A percentile compares a stretch with the other conserved stretches of the same genome.
Evolutionary conservation across 108 stramenopile species (phyloP).

Genomic region (Cyclotella choctawhatcheeana): DNA sequence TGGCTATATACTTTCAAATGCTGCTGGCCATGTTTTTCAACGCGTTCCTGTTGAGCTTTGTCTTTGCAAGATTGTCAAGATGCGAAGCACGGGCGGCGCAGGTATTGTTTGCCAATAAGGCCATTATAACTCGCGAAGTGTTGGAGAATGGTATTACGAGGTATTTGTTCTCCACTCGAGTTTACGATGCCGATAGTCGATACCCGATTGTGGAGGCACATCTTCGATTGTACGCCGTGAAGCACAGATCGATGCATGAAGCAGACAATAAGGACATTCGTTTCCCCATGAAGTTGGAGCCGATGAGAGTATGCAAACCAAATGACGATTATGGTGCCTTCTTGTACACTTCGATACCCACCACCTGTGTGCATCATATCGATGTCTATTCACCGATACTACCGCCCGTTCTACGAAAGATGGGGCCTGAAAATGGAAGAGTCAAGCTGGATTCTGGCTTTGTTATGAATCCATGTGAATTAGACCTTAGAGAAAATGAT

Average conservation of each 20-base stretch:
- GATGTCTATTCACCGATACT: slow-evolving; percentile 59
- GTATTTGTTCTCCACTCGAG: slow-evolving; percentile 47
- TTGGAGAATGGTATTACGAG: slow-evolving; percentile 29
- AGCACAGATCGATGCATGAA: slow-evolving; percentile 23
- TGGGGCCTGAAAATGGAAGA: slow-evolving; percentile 31
- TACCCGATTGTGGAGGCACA: slow-evolving; percentile 88
- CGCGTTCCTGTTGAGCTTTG: slow-evolving; percentile 80
- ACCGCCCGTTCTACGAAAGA: slow-evolving; percentile 32
- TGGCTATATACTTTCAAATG: slow-evolving; percentile 81
- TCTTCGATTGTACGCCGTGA: slow-evolving; percentile 78
- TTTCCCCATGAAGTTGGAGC: slow-evolving; percentile 49
- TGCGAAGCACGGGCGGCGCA: slow-evolving; percentile 65
- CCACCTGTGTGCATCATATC: slow-evolving; percentile 60
- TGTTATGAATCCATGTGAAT: slow-evolving; percentile 33
- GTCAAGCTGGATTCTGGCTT: slow-evolving; percentile 28
- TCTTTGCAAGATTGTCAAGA: slow-evolving; percentile 66
- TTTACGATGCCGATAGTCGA: slow-evolving; percentile 74
- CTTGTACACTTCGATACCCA: slow-evolving; percentile 62
- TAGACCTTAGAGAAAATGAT: slow-evolving; percentile 61
- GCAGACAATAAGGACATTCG: slow-evolving; percentile 30
- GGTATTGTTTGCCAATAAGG: slow-evolving; percentile 78
- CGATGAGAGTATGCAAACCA: slow-evolving; percentile 62
- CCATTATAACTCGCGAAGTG: slow-evolving; percentile 57
- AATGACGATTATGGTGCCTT: slow-evolving; percentile 72
- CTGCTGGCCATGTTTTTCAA: slow-evolving; percentile 75